Conservation (phyloP, 176 grass and related monocot species). For the Triticum timopheevii region DNA sequence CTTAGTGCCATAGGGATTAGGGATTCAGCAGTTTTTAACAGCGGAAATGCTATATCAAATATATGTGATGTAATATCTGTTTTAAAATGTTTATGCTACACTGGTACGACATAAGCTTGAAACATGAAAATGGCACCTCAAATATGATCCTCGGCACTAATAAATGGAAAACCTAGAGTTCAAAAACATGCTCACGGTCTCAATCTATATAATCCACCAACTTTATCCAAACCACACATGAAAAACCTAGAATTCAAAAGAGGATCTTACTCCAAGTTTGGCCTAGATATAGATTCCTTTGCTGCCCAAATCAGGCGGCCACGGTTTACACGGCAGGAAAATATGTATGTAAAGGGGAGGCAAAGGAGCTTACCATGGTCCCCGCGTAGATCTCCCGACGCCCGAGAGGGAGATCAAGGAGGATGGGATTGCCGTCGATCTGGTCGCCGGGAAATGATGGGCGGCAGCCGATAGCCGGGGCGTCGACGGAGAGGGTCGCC, state of each 20-base stretch:
- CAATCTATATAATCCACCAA: neutral
- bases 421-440: neutral
- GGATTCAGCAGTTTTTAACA: neutral
- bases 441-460: neutral
- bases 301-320: neutral
- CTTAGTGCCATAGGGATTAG: neutral
- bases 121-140: neutral
- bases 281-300: neutral
- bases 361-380: neutral
- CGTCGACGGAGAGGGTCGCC: neutral
- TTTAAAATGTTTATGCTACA: neutral
- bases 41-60: neutral
- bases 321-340: neutral
- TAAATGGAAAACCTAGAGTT: neutral
- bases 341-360: neutral
- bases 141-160: neutral
- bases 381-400: neutral
- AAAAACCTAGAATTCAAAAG: neutral
- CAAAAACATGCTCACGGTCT: neutral
- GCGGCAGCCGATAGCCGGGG: neutral
- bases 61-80: neutral
- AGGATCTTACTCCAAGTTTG: neutral
- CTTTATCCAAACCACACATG: neutral
- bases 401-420: neutral
- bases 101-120: neutral